Conservation (phyloP, 257 asterid genomes). For the Capsicum chinense region DNA sequence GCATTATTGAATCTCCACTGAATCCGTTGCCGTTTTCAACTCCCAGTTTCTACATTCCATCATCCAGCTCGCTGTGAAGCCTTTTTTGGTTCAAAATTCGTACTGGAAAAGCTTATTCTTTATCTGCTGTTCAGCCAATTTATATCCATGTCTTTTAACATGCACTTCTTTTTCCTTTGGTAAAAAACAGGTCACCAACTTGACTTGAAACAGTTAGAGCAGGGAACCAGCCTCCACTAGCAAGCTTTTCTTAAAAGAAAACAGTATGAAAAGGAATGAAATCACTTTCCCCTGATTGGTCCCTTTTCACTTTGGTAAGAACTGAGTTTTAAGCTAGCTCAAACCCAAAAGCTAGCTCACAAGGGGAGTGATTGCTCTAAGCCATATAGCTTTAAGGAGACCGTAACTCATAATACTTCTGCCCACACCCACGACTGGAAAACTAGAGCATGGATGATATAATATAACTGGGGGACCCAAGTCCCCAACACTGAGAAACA, state of each 20-base stretch:
- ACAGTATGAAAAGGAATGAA: background rate
- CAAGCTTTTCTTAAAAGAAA: background rate
- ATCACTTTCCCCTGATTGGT: background rate
- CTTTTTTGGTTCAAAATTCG: background rate
- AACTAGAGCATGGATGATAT: background rate
- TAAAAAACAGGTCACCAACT: background rate
- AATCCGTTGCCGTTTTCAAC: background rate
- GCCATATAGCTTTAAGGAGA: background rate
- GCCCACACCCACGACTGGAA: background rate
- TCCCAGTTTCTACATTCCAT: background rate
- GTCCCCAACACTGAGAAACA: background rate
- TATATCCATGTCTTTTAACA: background rate
- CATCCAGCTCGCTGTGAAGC: background rate
- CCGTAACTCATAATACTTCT: too few species aligned
- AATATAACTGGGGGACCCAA: background rate
- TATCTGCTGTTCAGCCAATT: background rate
- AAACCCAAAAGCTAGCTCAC: background rate
- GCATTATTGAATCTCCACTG: background rate
- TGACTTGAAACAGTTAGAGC: background rate
- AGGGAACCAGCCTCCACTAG: background rate
- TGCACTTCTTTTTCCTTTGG: background rate
- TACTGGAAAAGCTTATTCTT: background rate
- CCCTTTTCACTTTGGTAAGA: background rate
- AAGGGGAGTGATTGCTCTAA: background rate
- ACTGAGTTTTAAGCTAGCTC: background rate